Base-by-base conservation (phyloP, 2,329 filamentous ascomycete genomes). In the Botryotinia globosa region DNA sequence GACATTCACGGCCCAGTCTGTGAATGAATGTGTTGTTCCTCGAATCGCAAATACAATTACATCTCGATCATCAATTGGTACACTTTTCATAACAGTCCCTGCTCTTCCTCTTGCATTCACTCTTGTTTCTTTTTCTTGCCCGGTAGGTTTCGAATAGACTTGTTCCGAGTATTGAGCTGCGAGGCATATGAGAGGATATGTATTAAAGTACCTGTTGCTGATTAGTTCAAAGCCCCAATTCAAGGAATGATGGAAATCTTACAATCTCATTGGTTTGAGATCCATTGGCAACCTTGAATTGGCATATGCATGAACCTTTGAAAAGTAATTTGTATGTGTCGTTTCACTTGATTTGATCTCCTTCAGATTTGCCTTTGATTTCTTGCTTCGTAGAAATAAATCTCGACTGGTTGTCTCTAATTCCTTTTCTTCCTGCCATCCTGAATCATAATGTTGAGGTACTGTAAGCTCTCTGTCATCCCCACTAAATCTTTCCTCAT, bases 1-100 rank as follows among this genome's bases (percentile, higher is more conserved):
- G 71, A 96, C 86, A 80, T 97, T 97, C 63, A 96, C 92, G 2
- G 91, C 88, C 94, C 94, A 97, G 82, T 97, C 94, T 84, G 92
- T 89, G 77, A 96, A 92, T 10, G 89, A 92, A 37, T 93, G 89
- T 0, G 90, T 94, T 14, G 65, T 72, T 32, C 94, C 94, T 32
- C 94, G 89, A 74, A 97, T 92, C 22, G 94, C 93, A 78, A 97
- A 92, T 18, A 97, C 91, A 72, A 97, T 91, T 29, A 91, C 90
- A 79, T 92, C 89, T 83, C 91, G 89, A 77, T 93, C 86, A 78
- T 96, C 93, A 80, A 94, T 89, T 1, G 92, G 89, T 0, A 94
- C 86, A 0, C 91, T 93, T 79, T 94, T 95, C 79, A 97, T 90
- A 25, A 92, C 89, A 1, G 92, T 92, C n/a, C 92, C 92, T 5